Conservation (phyloP, 2,329 filamentous ascomycete species). For the Colletotrichum sp. region DNA sequence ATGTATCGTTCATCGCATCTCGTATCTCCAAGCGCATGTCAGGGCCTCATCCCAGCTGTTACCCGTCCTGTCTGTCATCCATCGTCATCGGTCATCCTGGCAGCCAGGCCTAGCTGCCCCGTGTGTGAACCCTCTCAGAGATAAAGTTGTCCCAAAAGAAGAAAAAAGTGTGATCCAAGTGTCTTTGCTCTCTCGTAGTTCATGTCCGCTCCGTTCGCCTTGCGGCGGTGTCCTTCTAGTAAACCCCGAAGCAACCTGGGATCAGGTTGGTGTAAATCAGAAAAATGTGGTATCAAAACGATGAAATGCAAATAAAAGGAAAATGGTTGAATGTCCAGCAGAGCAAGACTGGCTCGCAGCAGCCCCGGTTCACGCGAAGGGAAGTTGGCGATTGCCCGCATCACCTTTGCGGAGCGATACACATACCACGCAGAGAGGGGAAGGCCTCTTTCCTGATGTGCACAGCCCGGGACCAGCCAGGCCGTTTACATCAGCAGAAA, state of each 20-base stretch:
- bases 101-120: conserved; percentile 22
- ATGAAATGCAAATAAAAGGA: conserved; percentile 20
- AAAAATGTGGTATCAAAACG: conserved; percentile 29
- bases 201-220: conserved; percentile 34
- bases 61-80: conserved; percentile 21
- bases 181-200: conserved; percentile 22
- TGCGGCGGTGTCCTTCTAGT: conserved; percentile 35
- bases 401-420: conserved; percentile 33
- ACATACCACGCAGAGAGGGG: conserved; percentile 23
- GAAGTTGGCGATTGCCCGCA: conserved; percentile 40
- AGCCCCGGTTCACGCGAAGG: neutral
- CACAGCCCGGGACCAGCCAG: conserved; percentile 12
- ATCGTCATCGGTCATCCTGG: conserved; percentile 20
- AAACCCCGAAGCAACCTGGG: conserved; percentile 14
- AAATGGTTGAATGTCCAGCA: conserved; percentile 13
- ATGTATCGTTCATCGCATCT: conserved; percentile 15
- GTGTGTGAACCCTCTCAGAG: neutral
- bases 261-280: conserved; percentile 25
- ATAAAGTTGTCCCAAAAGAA: neutral
- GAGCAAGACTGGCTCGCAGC: conserved; percentile 10
- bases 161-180: conserved; percentile 19
- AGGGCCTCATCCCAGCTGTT: conserved; percentile 22
- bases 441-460: neutral
- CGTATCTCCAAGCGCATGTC: conserved; percentile 12
- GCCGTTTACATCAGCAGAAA: conserved; percentile 78